Percentiles rank a stretch among this genome's conserved stretches.
Conservation (phyloP, 176 grass and related monocot genomes). For the Aechmea fasciata region DNA sequence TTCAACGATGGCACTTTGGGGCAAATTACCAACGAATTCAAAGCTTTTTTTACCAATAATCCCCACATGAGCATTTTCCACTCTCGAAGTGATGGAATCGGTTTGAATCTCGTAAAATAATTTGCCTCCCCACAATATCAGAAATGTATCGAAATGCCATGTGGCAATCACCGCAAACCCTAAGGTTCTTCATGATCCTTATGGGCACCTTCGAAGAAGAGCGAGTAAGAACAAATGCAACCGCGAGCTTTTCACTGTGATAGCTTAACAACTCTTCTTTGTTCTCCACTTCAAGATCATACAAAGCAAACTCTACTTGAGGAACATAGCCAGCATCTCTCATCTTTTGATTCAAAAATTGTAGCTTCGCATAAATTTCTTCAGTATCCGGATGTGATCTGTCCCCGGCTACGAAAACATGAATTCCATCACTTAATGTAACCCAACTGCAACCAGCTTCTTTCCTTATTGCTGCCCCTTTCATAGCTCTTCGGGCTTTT, state of each 20-base stretch:
- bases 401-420: constrained; percentile 62
- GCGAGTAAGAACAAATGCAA: constrained; percentile 61
- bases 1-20: too few relatives aligned
- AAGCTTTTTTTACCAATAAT: constrained; percentile 41
- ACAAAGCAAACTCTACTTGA: constrained; percentile 42
- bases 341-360: constrained; percentile 48
- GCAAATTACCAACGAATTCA: background rate
- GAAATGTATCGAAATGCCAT: constrained; percentile 69
- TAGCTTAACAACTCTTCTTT: constrained; percentile 64
- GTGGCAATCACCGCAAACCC: constrained; percentile 72
- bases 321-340: constrained; percentile 57
- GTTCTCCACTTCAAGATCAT: constrained; percentile 62
- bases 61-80: constrained; percentile 71
- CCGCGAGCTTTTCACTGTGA: constrained; percentile 71
- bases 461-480: constrained; percentile 34
- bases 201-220: constrained; percentile 40
- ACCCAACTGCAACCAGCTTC: constrained; percentile 84
- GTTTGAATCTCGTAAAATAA: constrained; percentile 59
- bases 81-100: constrained; percentile 67
- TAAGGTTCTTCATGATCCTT: constrained; percentile 80
- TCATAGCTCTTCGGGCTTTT: constrained; percentile 47
- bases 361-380: constrained; percentile 60
- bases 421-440: constrained; percentile 55
- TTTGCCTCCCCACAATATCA: constrained; percentile 39
- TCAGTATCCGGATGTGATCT: constrained; percentile 66